A percentile compares a stretch with the other conserved stretches of the same genome.
Conservation (phyloP, 805 yeast genomes). For the Metschnikowia vanudenii region DNA sequence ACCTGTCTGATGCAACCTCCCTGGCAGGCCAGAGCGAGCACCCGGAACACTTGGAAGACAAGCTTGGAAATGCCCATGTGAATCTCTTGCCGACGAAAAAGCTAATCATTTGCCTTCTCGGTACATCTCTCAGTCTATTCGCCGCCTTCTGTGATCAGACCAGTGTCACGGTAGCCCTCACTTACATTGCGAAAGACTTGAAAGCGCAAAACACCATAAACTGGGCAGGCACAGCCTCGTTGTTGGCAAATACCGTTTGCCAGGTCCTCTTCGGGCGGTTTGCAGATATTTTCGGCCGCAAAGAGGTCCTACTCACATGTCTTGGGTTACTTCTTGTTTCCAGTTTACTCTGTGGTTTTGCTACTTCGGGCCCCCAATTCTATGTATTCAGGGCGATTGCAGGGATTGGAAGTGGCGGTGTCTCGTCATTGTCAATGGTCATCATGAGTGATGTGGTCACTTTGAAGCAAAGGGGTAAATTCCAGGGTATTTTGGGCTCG, state of each 20-base stretch:
- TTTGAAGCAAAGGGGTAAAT: constrained; percentile 50
- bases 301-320: constrained; percentile 42
- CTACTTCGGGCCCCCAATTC: constrained; percentile 43
- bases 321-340: constrained; percentile 46
- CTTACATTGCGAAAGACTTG: constrained; percentile 48
- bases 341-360: constrained; percentile 44
- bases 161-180: constrained; percentile 47
- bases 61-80: constrained; percentile 42
- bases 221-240: constrained; percentile 74
- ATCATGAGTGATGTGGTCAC: constrained; percentile 57
- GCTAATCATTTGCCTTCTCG: constrained; percentile 36
- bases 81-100: constrained; percentile 39
- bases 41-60: constrained; percentile 20
- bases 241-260: constrained; percentile 68
- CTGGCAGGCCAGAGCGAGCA: constrained; percentile 6
- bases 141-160: constrained; percentile 51
- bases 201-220: constrained; percentile 48
- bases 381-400: constrained; percentile 52
- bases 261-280: constrained; percentile 74
- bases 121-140: constrained; percentile 39
- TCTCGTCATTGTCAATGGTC: constrained; percentile 49
- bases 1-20: constrained; percentile 8
- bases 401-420: constrained; percentile 61
- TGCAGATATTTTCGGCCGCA: constrained; percentile 63
- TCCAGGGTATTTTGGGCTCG: constrained; percentile 53